phyloP scores from a whole-genome alignment of 75 land plant genomes.

The Pinus taeda region DNA sequence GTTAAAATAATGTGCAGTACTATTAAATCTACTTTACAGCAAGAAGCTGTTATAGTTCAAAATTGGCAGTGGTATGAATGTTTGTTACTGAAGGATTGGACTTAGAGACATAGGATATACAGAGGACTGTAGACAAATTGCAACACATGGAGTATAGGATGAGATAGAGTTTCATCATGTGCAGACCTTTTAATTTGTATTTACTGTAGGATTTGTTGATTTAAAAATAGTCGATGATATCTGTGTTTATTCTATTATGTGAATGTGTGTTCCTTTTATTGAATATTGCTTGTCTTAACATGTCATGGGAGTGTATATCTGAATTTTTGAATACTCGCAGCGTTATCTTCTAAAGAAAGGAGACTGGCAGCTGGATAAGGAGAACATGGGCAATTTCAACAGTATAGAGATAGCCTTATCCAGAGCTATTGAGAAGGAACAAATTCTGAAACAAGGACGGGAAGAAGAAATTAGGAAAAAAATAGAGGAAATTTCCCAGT shows the following conservation, averaged over 20 bases:
- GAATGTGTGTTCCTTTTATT: neutral
- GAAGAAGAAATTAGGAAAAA: slow-evolving; percentile 58
- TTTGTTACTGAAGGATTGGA: no score
- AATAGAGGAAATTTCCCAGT: slow-evolving; percentile 45
- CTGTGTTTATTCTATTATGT: no score
- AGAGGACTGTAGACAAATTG: no score
- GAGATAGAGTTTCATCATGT: neutral
- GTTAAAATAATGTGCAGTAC: neutral
- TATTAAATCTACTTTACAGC: no score
- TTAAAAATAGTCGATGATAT: no score
- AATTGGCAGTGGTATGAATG: no score
- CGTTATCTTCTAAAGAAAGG: slow-evolving; percentile 6
- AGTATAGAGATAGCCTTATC: neutral
- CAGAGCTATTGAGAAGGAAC: slow-evolving; percentile 26
- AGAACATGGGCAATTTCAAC: slow-evolving; percentile 4
- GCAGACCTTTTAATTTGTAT: neutral
- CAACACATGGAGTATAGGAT: neutral
- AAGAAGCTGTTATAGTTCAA: no score
- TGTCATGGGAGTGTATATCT: no score
- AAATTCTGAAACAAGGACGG: slow-evolving; percentile 21
- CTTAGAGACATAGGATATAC: no score
- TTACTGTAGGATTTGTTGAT: neutral
- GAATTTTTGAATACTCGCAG: neutral
- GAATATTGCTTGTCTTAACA: neutral
- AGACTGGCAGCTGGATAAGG: slow-evolving; percentile 1